A percentile compares a stretch with the other conserved stretches of the same genome.
Conservation (phyloP, 768 basidiomycete genomes). For the Rhodosporidiobolus odoratus region DNA sequence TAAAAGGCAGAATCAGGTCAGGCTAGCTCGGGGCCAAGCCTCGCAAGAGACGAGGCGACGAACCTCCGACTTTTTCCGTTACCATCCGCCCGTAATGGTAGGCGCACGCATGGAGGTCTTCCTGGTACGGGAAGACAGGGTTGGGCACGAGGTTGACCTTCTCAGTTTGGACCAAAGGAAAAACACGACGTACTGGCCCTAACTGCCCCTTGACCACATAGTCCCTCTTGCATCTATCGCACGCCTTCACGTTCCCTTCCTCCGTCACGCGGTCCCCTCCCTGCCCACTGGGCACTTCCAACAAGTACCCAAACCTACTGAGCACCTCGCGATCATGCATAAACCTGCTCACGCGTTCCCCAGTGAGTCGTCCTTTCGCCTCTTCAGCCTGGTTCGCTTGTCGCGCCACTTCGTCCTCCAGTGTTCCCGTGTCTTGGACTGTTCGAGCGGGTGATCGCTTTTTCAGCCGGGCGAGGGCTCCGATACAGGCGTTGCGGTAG, state of each 20-base stretch:
- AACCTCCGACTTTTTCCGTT: slow-evolving; percentile 57
- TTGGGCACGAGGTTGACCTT: neutral
- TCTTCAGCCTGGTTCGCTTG: slow-evolving; percentile 40
- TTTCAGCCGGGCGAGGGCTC: slow-evolving; percentile 55
- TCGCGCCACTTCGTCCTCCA: slow-evolving; percentile 43
- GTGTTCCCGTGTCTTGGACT: slow-evolving; percentile 43
- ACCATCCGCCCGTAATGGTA: slow-evolving; percentile 78
- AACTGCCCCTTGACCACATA: slow-evolving; percentile 61
- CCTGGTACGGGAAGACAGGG: slow-evolving; percentile 39
- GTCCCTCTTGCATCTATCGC: slow-evolving; percentile 69
- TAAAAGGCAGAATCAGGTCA: slow-evolving; percentile 20
- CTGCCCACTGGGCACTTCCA: slow-evolving; percentile 60
- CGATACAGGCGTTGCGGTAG: slow-evolving; percentile 71
- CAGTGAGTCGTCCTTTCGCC: slow-evolving; percentile 41
- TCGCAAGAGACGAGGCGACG: slow-evolving; percentile 54
- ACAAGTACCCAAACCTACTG: slow-evolving; percentile 45
- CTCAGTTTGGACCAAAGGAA: neutral
- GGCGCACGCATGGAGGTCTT: slow-evolving; percentile 60
- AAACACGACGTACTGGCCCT: slow-evolving; percentile 30
- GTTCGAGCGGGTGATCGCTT: slow-evolving; percentile 57
- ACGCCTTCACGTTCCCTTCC: slow-evolving; percentile 59
- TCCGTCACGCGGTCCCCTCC: slow-evolving; percentile 62
- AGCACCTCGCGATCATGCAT: slow-evolving; percentile 10
- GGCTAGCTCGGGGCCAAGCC: slow-evolving; percentile 41
- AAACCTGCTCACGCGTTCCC: slow-evolving; percentile 20